Conservation (phyloP, 352 stramenopile genomes). For the Albugo laibachii region DNA sequence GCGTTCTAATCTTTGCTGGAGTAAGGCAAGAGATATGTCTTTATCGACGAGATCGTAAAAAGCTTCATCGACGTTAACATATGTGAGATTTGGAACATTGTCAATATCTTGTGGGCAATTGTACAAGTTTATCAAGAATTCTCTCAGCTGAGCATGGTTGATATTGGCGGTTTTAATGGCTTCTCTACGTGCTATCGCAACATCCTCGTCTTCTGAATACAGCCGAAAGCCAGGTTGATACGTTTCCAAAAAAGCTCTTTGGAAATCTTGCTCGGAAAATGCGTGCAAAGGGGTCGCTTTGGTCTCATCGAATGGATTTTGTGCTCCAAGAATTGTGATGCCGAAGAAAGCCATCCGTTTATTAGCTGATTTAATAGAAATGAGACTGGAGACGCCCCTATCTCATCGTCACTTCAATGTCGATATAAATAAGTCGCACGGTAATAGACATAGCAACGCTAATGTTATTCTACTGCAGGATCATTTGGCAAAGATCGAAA, state of each 20-base stretch:
- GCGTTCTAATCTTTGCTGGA: constrained; percentile 5
- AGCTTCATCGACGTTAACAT: constrained; percentile 5
- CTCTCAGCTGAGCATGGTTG: constrained; percentile 15
- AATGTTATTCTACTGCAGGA: too few species aligned
- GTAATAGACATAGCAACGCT: too few species aligned
- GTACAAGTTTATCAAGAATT: constrained; percentile 28
- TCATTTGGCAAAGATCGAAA: too few species aligned
- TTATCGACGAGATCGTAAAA: constrained; percentile 8
- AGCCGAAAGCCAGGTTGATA: constrained; percentile 24
- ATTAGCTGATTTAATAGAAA: too few species aligned
- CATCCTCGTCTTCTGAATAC: constrained; percentile 35
- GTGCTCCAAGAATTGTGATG: constrained; percentile 29
- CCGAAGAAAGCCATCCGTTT: constrained; percentile 51
- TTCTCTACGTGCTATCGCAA: constrained; percentile 13
- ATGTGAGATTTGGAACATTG: constrained; percentile 17
- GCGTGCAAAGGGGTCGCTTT: constrained; percentile 34
- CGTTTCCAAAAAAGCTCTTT: constrained; percentile 36
- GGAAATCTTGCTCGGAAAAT: constrained; percentile 30
- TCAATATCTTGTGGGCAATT: constrained; percentile 31
- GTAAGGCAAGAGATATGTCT: constrained; percentile 8
- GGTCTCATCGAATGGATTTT: constrained; percentile 28
- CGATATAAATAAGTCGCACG: too few species aligned
- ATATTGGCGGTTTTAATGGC: constrained; percentile 15
- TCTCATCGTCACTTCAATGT: too few species aligned
- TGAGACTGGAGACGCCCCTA: too few species aligned